Evolutionary conservation across 192 early-diverging fungal species (phyloP), one percentile per base, ranked within the genome.

Genomic region (Cladochytrium replicatum): DNA sequence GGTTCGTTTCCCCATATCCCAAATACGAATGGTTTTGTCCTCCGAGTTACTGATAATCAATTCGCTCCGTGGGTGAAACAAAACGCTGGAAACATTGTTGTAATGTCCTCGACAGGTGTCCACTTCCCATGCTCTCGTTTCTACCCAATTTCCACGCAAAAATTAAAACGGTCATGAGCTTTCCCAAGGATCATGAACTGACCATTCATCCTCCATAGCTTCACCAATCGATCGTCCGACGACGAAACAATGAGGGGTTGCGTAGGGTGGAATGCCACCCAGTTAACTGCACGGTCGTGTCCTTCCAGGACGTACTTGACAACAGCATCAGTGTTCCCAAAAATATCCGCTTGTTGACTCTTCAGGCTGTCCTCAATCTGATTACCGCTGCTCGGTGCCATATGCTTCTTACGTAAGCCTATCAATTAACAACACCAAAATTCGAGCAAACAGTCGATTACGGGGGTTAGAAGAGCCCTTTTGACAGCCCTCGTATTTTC

Each of bases 261-360:
- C 5, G 81, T 93, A 26, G 93, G 93, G 51, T 99, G 96, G 79
- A 99, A 99, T 7, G 86, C 72, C 1, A 88, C 92, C 90, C 89
- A 99, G 72, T 99, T 99, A 53, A 97, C 92, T 25, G 90, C 91
- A 31, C 93, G 82, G 42, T 89, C 85, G 56, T 99, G 96, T 17
- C 96, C 96, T 58, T 99, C 96, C 13, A 99, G 75, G 25, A 99
- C 92, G 71, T 87, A 97, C 66, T 99, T 99, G 43, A 96, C 92
- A 43, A 96, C 77, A 3, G 89, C 92, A 58, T 97, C 96, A 0
- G 92, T 92, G 46, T 80, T 85, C 27, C 93, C 94, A 76, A 99
- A 99, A 19, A 97, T 75, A 69, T 99, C 96, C 39, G 85, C 82
- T 62, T 96, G n/a, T n/a, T n/a, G n/a, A n/a, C n/a, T n/a, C n/a